Evolutionary conservation across 2,329 filamentous ascomycete genomes (phyloP).

Genomic region (Fusarium siculi): DNA sequence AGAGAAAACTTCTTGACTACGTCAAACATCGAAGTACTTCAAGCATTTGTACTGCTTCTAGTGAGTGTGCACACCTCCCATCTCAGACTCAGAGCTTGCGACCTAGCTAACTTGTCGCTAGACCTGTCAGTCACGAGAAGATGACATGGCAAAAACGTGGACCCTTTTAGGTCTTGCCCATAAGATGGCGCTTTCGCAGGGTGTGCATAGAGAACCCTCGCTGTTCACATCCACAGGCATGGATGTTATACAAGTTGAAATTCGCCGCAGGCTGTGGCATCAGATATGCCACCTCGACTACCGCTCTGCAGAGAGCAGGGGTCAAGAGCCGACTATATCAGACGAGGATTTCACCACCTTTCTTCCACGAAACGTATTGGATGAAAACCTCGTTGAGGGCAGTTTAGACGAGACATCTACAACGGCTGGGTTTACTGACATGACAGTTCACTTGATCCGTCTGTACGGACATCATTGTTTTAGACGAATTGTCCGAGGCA

Average conservation of each 20-base stretch:
- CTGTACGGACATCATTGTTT: background rate
- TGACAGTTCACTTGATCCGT: background rate
- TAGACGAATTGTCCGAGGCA: background rate
- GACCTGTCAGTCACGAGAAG: background rate
- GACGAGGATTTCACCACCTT: background rate
- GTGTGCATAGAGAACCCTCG: background rate
- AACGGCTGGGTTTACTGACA: background rate
- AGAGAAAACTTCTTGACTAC: background rate
- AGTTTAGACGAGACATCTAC: background rate
- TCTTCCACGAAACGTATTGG: background rate
- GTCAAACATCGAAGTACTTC: background rate
- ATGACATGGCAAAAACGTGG: constrained; percentile 2
- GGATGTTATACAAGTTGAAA: background rate
- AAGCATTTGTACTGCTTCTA: background rate
- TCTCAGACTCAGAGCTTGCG: fast-evolving
- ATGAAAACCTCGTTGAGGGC: background rate
- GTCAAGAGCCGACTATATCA: constrained; percentile 3
- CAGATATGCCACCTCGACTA: constrained; percentile 2
- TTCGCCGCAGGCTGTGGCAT: background rate
- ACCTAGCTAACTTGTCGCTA: background rate
- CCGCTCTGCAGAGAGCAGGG: background rate
- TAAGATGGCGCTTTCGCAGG: background rate
- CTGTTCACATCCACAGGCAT: background rate
- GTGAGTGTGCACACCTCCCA: background rate
- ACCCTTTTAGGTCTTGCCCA: background rate